A percentile compares a stretch with the other conserved stretches of the same genome.
phyloP scores from a whole-genome alignment of 441 rosid species.

The Pelargonium myrrhifolium region DNA sequence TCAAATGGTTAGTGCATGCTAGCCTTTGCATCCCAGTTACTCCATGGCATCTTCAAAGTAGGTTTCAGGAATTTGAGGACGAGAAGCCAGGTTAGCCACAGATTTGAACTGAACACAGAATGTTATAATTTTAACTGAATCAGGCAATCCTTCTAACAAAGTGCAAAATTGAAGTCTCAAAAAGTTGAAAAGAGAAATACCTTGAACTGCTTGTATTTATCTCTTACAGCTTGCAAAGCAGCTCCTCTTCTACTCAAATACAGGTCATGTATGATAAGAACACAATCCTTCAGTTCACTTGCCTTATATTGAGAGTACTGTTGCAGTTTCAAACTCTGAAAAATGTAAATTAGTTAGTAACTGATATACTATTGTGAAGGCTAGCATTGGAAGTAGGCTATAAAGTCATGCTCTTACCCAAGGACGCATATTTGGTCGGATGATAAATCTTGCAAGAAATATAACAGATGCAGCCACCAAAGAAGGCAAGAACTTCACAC shows the following conservation, averaged over 20 bases:
- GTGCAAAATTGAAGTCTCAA: no score
- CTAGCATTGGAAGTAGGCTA: no score
- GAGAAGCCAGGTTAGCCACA: conserved; percentile 52
- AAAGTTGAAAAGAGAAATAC: conserved; percentile 21
- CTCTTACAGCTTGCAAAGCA: conserved; percentile 54
- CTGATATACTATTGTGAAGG: neutral
- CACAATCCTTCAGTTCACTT: conserved; percentile 47
- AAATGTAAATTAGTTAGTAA: neutral
- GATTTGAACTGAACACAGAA: conserved; percentile 48
- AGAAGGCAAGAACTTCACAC: conserved; percentile 61
- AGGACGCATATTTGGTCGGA: conserved; percentile 45
- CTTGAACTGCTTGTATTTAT: conserved; percentile 65
- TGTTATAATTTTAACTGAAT: neutral
- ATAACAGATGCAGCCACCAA: conserved; percentile 54
- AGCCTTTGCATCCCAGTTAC: neutral
- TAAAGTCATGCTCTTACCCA: conserved; percentile 45
- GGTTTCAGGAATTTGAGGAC: conserved; percentile 46
- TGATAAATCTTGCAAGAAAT: conserved; percentile 56
- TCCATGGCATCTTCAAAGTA: conserved; percentile 42
- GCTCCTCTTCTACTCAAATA: conserved; percentile 56
- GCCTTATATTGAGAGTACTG: conserved; percentile 44
- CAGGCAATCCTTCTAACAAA: neutral
- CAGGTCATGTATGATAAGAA: conserved; percentile 47
- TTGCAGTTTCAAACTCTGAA: conserved; percentile 45
- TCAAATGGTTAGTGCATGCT: no score